Evolutionary conservation across 208 protist species (phyloP), one percentile per base, ranked within the genome.

Genomic region (Wallacemonas sp.): DNA sequence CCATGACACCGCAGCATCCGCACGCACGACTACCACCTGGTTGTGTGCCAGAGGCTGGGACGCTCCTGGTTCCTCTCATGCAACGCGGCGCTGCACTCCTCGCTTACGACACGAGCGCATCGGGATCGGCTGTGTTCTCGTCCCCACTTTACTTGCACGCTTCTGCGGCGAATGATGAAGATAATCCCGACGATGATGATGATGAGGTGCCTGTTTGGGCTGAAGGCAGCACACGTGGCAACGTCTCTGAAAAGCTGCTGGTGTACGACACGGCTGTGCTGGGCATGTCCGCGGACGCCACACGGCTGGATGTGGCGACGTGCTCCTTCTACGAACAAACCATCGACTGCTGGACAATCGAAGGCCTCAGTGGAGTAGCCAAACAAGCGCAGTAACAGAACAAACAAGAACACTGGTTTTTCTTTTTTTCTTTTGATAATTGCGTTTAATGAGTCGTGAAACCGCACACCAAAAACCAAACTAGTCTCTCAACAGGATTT

Each of bases 281-380:
- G 39, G 23, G 12, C 21, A n/a, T 24, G 41, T 0, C 16, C 33
- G 26, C 11, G 0, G 27, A 1, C 0, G 39, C 11, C 27, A 2
- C 16, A 16, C 8, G 26, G 12, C 46, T 62, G 38, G 27, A 65
- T 5, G 68, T 93, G 32, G 82, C 80, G 30, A 85, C 87, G 6
- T 83, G 80, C 56, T 90, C 88, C 17, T 95, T 95, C 66, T 95
- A 95, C 62, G 88, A 93, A 30, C 80, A 77, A 62, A 62, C 62
- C 16, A 75, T 93, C 48, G 78, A 82, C 49, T 6, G 88, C 14
- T 95, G 88, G 88, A 44, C 65, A 6, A 56, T 90, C 17, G 60
- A 49, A 43, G 2, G 60, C 23, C 41, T 49, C 8, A 4, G 17
- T 62, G 32, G 16, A 38, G 41, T n/a, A n/a, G n/a, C 36, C 36